Base-by-base conservation (phyloP, 2,329 filamentous ascomycete species). In the Xylariaceae sp. region DNA sequence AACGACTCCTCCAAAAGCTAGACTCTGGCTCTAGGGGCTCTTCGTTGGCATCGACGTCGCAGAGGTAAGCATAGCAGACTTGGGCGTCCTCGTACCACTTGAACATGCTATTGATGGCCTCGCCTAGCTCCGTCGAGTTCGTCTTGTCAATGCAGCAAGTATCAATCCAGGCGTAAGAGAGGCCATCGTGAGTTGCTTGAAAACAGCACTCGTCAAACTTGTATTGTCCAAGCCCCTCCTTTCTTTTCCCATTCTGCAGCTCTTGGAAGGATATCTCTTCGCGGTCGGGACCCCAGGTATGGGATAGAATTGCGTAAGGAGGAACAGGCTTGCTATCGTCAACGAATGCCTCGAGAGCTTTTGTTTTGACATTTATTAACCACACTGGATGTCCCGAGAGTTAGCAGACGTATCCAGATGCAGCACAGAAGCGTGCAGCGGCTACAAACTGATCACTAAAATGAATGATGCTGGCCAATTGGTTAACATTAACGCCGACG, bases 91-190 rank as follows among this genome's bases (percentile, higher is more conserved):
- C 30, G 22, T 56, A 51, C 50, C 50, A 56, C 13, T 18, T 16
- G 18, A 53, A 53, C 50, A 56, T 56, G 36, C 26, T 41, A 34
- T 55, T 52, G 15, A 55, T 46, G 1, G 48, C 53, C 16, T 52
- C 53, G 29, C 39, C 22, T 5, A 56, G 39, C 16, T 54, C 54
- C 7, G 37, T 34, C 4, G 16, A 40, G 22, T 45, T 54, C 10
- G n/a, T 41, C 36, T 48, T 42, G 37, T 56, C 42, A 13, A 56
- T 51, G 37, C 54, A 56, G 26, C 54, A 56, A 1, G 54, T 56
- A 21, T 56, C 54, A 15, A 54, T 54, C 54, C 54, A 56, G 2
- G 19, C 47, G 13, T 51, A 56, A 3, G 15, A n/a, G 21, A 50
- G n/a, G 1, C 30, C 34, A 10, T 56, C 47, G 2, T 12, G 15